Evolutionary conservation across 2,329 filamentous ascomycete genomes (phyloP).

Genomic region (Mariannaea elegans): DNA sequence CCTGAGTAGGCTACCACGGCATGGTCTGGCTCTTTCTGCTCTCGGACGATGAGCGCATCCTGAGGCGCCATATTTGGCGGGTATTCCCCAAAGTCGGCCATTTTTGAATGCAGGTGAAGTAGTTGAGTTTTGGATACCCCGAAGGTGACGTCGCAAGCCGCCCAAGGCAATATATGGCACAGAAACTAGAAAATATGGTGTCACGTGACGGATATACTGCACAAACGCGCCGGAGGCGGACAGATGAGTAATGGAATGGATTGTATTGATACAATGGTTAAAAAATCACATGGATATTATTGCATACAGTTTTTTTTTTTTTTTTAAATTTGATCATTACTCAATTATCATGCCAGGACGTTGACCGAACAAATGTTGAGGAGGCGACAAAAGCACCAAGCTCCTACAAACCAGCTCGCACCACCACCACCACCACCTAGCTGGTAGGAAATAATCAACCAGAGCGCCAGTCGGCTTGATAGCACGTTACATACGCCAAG

Average conservation of each 20-base stretch:
- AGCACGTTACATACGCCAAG: conserved; percentile 43
- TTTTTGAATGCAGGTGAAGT: conserved; percentile 42
- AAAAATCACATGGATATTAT: background rate
- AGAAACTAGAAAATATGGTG: background rate
- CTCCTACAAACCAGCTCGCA: conserved; percentile 31
- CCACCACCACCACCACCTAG: conserved; percentile 23
- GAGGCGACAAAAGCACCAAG: conserved; percentile 28
- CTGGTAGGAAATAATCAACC: conserved; percentile 42
- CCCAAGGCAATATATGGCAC: background rate
- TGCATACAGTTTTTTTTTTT: conserved; percentile 16
- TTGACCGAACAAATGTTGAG: conserved; percentile 27
- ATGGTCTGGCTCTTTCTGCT: conserved; percentile 64
- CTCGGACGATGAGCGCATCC: conserved; percentile 68
- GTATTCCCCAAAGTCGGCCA: conserved; percentile 71
- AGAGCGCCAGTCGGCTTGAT: conserved; percentile 45
- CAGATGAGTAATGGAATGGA: background rate
- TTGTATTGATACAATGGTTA: background rate
- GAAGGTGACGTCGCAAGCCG: conserved; percentile 22
- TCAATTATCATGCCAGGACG: conserved; percentile 41
- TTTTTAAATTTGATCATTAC: conserved; percentile 44
- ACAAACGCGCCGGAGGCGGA: background rate
- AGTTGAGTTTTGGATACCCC: background rate
- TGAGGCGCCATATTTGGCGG: conserved; percentile 73
- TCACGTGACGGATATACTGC: background rate
- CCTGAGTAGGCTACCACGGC: conserved; percentile 73